phyloP scores from a whole-genome alignment of 192 early-diverging fungal genomes.

The Lobulomyces angularis region DNA sequence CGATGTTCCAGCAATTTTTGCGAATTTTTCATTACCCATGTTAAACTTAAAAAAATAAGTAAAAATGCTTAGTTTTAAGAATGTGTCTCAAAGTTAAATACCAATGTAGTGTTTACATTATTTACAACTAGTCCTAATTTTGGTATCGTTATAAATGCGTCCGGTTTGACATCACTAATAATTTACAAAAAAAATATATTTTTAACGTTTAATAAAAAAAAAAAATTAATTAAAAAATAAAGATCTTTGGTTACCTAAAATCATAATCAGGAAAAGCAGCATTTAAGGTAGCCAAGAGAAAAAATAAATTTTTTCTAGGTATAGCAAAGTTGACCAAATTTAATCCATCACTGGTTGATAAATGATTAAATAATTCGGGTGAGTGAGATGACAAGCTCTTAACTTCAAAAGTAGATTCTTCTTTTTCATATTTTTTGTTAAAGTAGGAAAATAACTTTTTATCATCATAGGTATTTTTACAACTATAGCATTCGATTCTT shows the following conservation, averaged over 20 bases:
- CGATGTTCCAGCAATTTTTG: conserved; percentile 41
- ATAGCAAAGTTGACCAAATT: conserved; percentile 20
- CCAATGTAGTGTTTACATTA: conserved; percentile 65
- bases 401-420: conserved; percentile 35
- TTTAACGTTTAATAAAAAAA: conserved; percentile 5
- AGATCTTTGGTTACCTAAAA: conserved; percentile 79
- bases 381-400: conserved; percentile 26
- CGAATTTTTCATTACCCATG: conserved; percentile 55
- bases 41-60: too few relatives aligned
- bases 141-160: conserved; percentile 67
- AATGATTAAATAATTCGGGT: conserved; percentile 4
- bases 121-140: conserved; percentile 60
- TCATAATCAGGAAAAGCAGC: conserved; percentile 95
- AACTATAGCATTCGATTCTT: conserved; percentile 85
- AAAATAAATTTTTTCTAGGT: conserved; percentile 80
- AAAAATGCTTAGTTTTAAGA: too few relatives aligned
- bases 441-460: conserved; percentile 82
- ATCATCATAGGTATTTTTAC: conserved; percentile 87
- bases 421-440: conserved; percentile 67
- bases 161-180: conserved; percentile 62
- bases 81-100: too few relatives aligned
- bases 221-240: neutral
- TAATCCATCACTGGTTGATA: neutral
- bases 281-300: conserved; percentile 89
- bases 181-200: neutral